Evolutionary conservation across 2,329 filamentous ascomycete genomes (phyloP), one percentile per base, ranked within the genome.

Genomic region (Podosphaera leucotricha): DNA sequence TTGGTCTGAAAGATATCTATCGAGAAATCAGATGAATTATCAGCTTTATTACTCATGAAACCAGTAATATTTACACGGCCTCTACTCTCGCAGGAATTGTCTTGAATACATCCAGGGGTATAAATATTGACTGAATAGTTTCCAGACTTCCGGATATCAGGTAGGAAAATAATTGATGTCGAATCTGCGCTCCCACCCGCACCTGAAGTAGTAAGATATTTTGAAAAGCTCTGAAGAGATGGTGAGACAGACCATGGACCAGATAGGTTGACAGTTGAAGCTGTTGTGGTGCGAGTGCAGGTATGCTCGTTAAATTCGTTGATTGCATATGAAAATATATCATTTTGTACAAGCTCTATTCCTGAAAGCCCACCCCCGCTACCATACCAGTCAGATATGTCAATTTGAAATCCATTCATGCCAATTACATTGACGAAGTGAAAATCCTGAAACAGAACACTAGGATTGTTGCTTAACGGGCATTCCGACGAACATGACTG

Each of bases 51-150:
- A 2, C 74, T 70, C 65, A 90, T 75, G 20, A 67, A 68, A 28
- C 76, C 81, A 1, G 80, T 87, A 43, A 98, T 68, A 52, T 85
- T 85, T 46, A 94, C 78, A 54, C 75, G 72, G 15, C 87, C 90
- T 55, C 90, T 77, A 13, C 68, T 75, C 16, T 58, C 59, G 58
- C 92, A 98, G 2, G 77, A 80, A 43, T 68, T 69, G 57, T 94
- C 87, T 52, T 82, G 75, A 22, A 73, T 62, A 58, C 92, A 98
- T 18, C 90, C 90, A 15, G 90, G 90, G 0, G 90, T 98, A 61
- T 86, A 98, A 47, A 98, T 65, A 47, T 80, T 82, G 54, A 98
- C 75, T 0, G 80, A 79, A 60, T 98, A 98, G 56, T 92, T 87
- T 42, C 90, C 92, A 1, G 84, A 80, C 57, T 92, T 78, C 51